A percentile compares a stretch with the other conserved stretches of the same genome.
Conservation (phyloP, 2,329 filamentous ascomycete genomes). For the Chaetomium sp. region DNA sequence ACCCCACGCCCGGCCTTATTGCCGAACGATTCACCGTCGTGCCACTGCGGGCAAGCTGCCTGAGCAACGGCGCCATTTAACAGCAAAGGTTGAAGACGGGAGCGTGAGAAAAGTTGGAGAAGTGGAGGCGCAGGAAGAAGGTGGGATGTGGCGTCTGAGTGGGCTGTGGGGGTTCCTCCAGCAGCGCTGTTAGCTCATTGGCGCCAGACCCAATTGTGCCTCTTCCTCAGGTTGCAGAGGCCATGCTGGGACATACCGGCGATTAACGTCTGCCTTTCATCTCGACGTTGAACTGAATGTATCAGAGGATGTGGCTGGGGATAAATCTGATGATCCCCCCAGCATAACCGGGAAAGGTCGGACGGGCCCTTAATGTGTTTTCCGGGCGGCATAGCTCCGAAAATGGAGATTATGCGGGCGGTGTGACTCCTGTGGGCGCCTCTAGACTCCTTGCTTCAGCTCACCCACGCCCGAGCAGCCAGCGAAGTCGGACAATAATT, state of each 20-base stretch:
- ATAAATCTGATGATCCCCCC: not conserved
- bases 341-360: not conserved
- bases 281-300: not conserved
- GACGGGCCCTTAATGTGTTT: conserved; percentile 9
- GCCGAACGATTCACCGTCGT: conserved; percentile 25
- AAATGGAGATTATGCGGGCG: conserved; percentile 28
- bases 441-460: not conserved
- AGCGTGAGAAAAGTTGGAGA: not conserved
- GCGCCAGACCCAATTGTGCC: too few relatives aligned
- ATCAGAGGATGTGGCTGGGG: not conserved
- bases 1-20: conserved; percentile 21
- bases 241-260: not conserved
- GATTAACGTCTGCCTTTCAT: not conserved
- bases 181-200: conserved; percentile 14
- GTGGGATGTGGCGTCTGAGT: not conserved
- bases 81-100: conserved; percentile 3
- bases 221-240: too few relatives aligned
- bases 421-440: conserved; percentile 11
- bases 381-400: conserved; percentile 26
- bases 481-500: conserved; percentile 6
- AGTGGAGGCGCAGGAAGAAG: conserved; percentile 7
- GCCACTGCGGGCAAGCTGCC: conserved; percentile 27
- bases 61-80: conserved; percentile 29
- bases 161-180: conserved; percentile 5
- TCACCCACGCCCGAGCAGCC: conserved; percentile 6